Evolutionary conservation across 2,329 filamentous ascomycete genomes (phyloP), one percentile per base, ranked within the genome.

Genomic region (Diaporthe amygdali): DNA sequence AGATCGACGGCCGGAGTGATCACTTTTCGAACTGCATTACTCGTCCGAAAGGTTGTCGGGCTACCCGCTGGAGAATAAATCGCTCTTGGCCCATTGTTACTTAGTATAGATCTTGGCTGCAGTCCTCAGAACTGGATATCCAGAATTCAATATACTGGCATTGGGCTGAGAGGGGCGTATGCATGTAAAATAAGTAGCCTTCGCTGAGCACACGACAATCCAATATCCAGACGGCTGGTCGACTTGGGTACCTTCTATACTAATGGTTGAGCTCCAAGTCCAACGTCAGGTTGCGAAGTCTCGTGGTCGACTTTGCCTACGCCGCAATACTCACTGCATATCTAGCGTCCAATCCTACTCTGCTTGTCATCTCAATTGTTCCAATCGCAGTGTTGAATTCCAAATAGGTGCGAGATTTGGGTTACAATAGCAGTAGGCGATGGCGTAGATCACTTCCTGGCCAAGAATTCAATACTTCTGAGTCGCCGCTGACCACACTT

Each of bases 1-100:
- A 22, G 56, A 63, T 63, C 56, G 56, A 34, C 56, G 56, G 56
- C 27, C 27, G 56, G 25, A 63, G 27, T 63, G 9, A 22, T 34
- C 56, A 32, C 41, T 46, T 63, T 47, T 63, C 25, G 20, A 63
- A 8, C 56, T 63, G 41, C 56, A 46, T 63, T 63, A 63, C 59
- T 63, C 59, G 41, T 63, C 59, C n/a, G 8, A 34, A 63, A 47
- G 27, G 59, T 46, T 34, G 41, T 47, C 41, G 59, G 41, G 3
- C 12, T 25, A 47, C 20, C 41, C 59, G 27, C 41, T 17, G 25
- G 27, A 17, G 30, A 44, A 59, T 32, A 17, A 34, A 39, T 37
- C 20, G 12, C 30, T 47, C 41, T 63, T 25, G 59, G 59, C 41
- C 34, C 8, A 7, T 47, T 47, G 59, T 47, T 63, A 37, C 56